Evolutionary conservation across 2,329 filamentous ascomycete genomes (phyloP).

Genomic region (Colletotrichum sp.): DNA sequence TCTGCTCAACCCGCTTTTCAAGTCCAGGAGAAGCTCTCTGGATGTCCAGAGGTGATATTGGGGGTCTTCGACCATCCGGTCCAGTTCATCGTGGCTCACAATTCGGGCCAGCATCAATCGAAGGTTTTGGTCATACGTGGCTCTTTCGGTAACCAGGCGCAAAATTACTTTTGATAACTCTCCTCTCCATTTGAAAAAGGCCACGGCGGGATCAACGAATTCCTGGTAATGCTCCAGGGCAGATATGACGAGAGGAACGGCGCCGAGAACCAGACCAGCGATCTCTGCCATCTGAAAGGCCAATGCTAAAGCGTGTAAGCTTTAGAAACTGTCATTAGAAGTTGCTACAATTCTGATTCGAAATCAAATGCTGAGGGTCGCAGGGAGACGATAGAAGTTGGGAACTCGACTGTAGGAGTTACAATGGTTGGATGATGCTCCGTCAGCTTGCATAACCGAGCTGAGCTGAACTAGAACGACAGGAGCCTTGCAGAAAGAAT

Average conservation of each 20-base stretch:
- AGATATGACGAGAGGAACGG: constrained; percentile 24
- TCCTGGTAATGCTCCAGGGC: constrained; percentile 22
- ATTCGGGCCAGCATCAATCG: not conserved
- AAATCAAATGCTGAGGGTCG: not conserved
- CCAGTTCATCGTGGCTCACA: too few relatives aligned
- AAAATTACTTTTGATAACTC: not conserved
- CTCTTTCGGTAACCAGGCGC: not conserved
- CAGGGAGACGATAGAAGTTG: too few relatives aligned
- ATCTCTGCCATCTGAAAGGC: constrained; percentile 16
- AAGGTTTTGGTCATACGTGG: not conserved
- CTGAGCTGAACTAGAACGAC: too few relatives aligned
- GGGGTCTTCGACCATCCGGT: too few relatives aligned
- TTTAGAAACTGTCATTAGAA: not conserved
- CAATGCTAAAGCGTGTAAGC: not conserved
- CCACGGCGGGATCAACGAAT: not conserved
- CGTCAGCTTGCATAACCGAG: too few relatives aligned
- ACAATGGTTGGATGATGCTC: too few relatives aligned
- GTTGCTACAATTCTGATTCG: not conserved
- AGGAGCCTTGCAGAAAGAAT: too few relatives aligned
- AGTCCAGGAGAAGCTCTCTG: not conserved
- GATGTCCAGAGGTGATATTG: too few relatives aligned
- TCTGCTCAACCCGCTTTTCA: not conserved
- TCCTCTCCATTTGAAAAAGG: not conserved
- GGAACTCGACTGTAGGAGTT: too few relatives aligned
- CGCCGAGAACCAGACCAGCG: constrained; percentile 26